phyloP scores from a whole-genome alignment of 2,329 filamentous ascomycete genomes.

The Phyllosticta capitalensis region DNA sequence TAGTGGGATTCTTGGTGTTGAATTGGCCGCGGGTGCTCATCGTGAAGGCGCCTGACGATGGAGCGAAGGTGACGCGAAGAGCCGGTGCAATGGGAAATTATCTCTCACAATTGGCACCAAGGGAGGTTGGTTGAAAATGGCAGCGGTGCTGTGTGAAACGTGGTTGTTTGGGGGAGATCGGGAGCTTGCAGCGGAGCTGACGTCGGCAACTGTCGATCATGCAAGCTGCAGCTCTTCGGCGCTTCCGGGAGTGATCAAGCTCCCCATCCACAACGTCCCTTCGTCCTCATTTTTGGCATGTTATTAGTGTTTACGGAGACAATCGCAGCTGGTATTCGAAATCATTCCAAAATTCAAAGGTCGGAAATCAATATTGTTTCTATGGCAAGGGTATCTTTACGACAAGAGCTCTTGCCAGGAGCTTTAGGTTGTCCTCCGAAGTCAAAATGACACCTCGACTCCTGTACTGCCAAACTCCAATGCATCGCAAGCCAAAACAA shows the following conservation, averaged over 20 bases:
- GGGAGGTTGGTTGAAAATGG: neutral
- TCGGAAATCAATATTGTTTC: neutral
- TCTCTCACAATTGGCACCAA: neutral
- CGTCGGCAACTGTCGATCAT: neutral
- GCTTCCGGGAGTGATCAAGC: neutral
- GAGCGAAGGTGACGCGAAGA: neutral
- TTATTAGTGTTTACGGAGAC: too few relatives aligned
- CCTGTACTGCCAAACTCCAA: neutral
- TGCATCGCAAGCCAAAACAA: neutral
- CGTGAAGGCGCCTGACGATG: slow-evolving; percentile 8
- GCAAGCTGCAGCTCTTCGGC: neutral
- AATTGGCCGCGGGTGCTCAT: slow-evolving; percentile 39
- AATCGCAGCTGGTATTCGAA: too few relatives aligned
- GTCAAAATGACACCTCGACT: neutral
- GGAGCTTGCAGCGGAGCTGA: neutral
- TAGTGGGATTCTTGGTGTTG: slow-evolving; percentile 72
- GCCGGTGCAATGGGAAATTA: neutral
- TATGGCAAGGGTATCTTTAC: neutral
- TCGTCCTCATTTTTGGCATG: too few relatives aligned
- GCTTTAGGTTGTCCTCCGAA: neutral
- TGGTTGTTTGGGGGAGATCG: neutral
- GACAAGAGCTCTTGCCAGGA: neutral
- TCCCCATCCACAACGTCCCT: too few relatives aligned
- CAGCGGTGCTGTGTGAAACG: neutral
- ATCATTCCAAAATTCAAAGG: neutral